Conservation (phyloP, 2,329 filamentous ascomycete genomes). For the Microsporum canis region DNA sequence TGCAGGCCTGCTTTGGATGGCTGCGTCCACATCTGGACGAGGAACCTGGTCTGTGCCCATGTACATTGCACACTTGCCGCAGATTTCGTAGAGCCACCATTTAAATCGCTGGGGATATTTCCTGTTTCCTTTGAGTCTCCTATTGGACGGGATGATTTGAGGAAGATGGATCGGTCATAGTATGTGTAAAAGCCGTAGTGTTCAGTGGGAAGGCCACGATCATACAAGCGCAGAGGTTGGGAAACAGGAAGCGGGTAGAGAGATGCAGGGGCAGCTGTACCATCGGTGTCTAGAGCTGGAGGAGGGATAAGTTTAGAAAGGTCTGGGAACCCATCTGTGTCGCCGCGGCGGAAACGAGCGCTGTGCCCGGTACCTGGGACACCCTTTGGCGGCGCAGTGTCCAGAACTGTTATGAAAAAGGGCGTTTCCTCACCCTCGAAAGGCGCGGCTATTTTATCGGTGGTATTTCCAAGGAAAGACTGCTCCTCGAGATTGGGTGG, state of each 20-base stretch:
- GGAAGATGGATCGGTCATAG: slow-evolving; percentile 76
- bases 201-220: slow-evolving; percentile 67
- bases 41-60: slow-evolving; percentile 50
- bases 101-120: slow-evolving; percentile 34
- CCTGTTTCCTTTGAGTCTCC: slow-evolving; percentile 34
- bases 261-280: slow-evolving; percentile 58
- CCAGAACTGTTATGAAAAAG: slow-evolving; percentile 69
- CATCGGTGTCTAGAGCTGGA: slow-evolving; percentile 53
- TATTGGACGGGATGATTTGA: slow-evolving; percentile 48
- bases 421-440: slow-evolving; percentile 81
- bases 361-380: slow-evolving; percentile 19
- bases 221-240: slow-evolving; percentile 75
- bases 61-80: slow-evolving; percentile 43
- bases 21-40: slow-evolving; percentile 52
- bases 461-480: slow-evolving; percentile 73
- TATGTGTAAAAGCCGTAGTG: slow-evolving; percentile 93
- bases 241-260: slow-evolving; percentile 56
- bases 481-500: slow-evolving; percentile 53
- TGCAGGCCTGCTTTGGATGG: slow-evolving; percentile 21
- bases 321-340: slow-evolving; percentile 29
- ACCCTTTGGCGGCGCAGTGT: slow-evolving; percentile 23
- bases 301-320: slow-evolving; percentile 49
- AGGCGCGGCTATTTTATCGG: slow-evolving; percentile 56
- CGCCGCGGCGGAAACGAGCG: slow-evolving; percentile 11
- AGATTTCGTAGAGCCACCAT: slow-evolving; percentile 40